Conservation (phyloP, 116 monocot species). For the Iris pallida region DNA sequence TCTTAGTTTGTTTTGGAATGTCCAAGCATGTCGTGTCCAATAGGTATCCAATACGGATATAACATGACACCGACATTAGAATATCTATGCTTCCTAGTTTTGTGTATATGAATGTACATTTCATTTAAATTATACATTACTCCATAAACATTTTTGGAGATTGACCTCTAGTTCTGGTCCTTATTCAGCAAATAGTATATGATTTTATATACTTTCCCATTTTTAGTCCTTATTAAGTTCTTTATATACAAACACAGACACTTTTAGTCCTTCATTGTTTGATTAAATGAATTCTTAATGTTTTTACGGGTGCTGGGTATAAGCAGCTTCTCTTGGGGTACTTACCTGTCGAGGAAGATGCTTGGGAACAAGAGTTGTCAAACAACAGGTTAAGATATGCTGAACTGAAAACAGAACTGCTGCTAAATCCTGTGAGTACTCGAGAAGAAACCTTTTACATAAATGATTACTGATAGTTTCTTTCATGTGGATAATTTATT, state of each 20-base stretch:
- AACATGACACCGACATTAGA: too few relatives aligned
- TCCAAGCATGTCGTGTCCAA: too few relatives aligned
- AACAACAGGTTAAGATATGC: conserved; percentile 25
- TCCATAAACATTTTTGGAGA: too few relatives aligned
- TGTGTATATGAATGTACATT: too few relatives aligned
- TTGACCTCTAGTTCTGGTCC: too few relatives aligned
- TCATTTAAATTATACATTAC: too few relatives aligned
- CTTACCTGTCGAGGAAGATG: conserved; percentile 26
- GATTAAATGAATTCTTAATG: background rate
- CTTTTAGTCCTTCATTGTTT: background rate
- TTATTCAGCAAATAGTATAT: too few relatives aligned
- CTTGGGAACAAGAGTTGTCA: conserved; percentile 27
- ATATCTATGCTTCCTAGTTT: too few relatives aligned
- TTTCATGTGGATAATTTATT: background rate
- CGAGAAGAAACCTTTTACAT: background rate
- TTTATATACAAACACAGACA: background rate
- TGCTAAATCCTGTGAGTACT: conserved; percentile 34
- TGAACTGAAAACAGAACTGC: conserved; percentile 34
- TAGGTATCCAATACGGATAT: too few relatives aligned
- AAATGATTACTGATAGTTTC: background rate
- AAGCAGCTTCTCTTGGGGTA: conserved; percentile 39
- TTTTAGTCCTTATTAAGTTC: background rate
- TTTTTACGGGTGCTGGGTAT: background rate
- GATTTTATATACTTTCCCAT: background rate
- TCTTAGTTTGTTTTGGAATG: too few relatives aligned